phyloP scores from a whole-genome alignment of 371 early-diverging fungal genomes.

The Actinomortierella ambigua region DNA sequence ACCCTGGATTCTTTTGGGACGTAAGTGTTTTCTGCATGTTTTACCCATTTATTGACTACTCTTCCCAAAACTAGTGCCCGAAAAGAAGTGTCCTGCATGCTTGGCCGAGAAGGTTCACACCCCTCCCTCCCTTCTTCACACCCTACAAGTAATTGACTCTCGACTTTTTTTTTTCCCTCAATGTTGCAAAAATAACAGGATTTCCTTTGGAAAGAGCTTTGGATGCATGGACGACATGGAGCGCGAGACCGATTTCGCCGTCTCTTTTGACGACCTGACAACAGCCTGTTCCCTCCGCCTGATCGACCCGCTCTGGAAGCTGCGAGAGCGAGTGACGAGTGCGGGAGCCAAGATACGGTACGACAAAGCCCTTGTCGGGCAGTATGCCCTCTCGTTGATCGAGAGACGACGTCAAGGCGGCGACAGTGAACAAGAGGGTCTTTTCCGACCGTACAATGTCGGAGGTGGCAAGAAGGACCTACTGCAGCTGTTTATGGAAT shows the following conservation, averaged over 20 bases:
- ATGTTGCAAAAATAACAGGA: no score
- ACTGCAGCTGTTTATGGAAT: slow-evolving; percentile 59
- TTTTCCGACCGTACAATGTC: no score
- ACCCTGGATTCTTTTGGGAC: slow-evolving; percentile 60
- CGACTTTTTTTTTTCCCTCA: not conserved
- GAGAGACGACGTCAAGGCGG: slow-evolving; percentile 16
- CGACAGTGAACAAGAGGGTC: not conserved
- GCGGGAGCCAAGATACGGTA: slow-evolving; percentile 4
- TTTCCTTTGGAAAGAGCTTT: slow-evolving; percentile 22
- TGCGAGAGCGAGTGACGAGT: slow-evolving; percentile 14
- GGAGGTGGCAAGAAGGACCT: slow-evolving; percentile 54
- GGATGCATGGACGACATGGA: slow-evolving; percentile 20
- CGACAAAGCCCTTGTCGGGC: slow-evolving; percentile 1
- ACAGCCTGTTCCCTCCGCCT: slow-evolving; percentile 7
- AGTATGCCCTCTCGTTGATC: slow-evolving; percentile 5
- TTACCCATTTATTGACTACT: no score
- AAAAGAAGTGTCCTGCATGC: no score
- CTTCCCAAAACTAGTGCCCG: no score
- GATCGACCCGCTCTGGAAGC: slow-evolving; percentile 16
- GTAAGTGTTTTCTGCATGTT: slow-evolving; percentile 40
- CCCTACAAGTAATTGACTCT: not conserved
- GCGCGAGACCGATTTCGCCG: slow-evolving; percentile 6
- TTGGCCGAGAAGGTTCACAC: no score
- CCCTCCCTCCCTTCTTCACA: no score
- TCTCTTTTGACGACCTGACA: slow-evolving; percentile 8